Base-by-base conservation (phyloP, 768 basidiomycete genomes). In the Rhizopogon rudus region DNA sequence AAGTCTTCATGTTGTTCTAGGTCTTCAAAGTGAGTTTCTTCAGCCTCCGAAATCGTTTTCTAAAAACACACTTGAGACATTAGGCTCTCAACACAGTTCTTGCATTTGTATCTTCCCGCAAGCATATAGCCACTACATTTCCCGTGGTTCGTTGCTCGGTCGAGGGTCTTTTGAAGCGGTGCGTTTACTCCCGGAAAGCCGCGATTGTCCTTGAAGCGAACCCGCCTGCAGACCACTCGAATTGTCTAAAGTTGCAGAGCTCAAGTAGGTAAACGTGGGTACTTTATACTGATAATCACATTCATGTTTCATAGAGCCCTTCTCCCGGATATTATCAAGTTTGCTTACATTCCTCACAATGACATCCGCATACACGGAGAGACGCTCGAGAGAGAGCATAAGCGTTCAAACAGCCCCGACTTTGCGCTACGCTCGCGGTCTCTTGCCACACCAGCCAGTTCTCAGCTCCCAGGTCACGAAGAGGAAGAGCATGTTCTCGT, bases 1-100 rank as follows among this genome's bases (percentile, higher is more conserved):
- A 35, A 12, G 31, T 44, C 14, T 43, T 33, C n/a, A 46, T 35
- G 37, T 54, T 37, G 17, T 31, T 46, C 56, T 51, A 82, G 75
- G 71, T 81, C 22, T 76, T 73, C 67, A 75, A 80, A 71, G 76
- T 74, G 59, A 52, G 65, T 48, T 42, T 22, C 37, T 40, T 22
- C 6, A 25, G n/a, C 28, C 7, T 40, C 25, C n/a, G 9, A 48
- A 16, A 25, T 22, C 45, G 52, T 33, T 51, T 13, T 42, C 39
- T 9, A 51, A 16, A 51, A 16, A 16, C 29, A 22, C 39, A 31
- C 3, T 48, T 10, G 16, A 54, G 53, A 5, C 14, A 12, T 13
- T 40, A 95, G 90, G 90, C 92, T 9, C 73, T 95, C 45, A 95
- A 94, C 61, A 91, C 92, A 13, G 90, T 96, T 4, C 79, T 94